Percentiles rank a stretch among this genome's conserved stretches.
Conservation (phyloP, 2,329 filamentous ascomycete species). For the Ophiostoma piceae region DNA sequence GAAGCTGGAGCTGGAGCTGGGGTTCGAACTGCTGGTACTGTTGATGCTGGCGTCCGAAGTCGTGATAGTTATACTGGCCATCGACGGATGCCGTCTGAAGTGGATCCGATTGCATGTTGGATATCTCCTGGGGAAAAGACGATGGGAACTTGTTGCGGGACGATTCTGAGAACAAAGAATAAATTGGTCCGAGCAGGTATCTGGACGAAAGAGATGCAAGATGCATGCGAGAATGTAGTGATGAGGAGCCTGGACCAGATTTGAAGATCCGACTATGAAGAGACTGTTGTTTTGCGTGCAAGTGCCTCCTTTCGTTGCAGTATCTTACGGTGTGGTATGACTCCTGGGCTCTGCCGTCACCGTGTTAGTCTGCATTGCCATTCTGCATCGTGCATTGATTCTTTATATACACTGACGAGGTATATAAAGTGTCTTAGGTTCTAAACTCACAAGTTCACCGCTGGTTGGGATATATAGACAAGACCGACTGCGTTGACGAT, state of each 20-base stretch:
- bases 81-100: neutral
- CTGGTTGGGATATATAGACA: neutral
- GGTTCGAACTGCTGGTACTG: neutral
- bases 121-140: neutral
- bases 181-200: neutral
- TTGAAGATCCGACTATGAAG: neutral
- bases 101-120: neutral
- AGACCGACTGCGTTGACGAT: neutral
- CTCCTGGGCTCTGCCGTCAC: neutral
- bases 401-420: neutral
- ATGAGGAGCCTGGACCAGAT: neutral
- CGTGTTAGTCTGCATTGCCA: constrained; percentile 10
- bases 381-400: neutral
- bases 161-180: neutral
- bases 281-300: neutral
- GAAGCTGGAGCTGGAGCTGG: neutral
- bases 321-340: neutral
- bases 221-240: neutral
- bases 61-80: constrained; percentile 15
- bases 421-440: neutral
- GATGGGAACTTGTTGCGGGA: neutral
- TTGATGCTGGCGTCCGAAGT: neutral
- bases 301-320: neutral
- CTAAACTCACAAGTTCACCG: constrained; percentile 15
- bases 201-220: neutral